Evolutionary conservation across 2,329 filamentous ascomycete species (phyloP).

Genomic region (Alternaria ethzedia): DNA sequence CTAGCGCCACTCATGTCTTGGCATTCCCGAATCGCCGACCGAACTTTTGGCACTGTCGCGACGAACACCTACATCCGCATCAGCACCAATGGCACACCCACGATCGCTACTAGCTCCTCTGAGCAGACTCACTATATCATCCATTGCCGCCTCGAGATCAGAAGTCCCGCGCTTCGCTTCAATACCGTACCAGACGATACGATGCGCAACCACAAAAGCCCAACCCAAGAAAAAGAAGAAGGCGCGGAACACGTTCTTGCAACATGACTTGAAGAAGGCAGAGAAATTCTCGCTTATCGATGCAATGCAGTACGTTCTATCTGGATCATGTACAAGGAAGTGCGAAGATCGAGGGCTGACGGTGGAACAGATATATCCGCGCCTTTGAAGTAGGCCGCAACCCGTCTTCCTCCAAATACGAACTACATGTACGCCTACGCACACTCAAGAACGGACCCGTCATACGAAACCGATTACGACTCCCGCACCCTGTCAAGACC

Average conservation of each 20-base stretch:
- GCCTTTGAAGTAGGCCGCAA: constrained; percentile 88
- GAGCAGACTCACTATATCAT: constrained; percentile 35
- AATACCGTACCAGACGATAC: constrained; percentile 47
- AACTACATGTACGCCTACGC: constrained; percentile 81
- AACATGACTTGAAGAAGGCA: constrained; percentile 67
- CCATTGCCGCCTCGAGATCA: constrained; percentile 25
- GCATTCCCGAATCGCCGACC: constrained; percentile 31
- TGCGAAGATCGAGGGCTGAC: not conserved
- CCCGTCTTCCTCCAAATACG: constrained; percentile 80
- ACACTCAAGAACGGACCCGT: constrained; percentile 86
- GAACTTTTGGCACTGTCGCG: constrained; percentile 30
- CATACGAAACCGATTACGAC: constrained; percentile 83
- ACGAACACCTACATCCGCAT: constrained; percentile 7
- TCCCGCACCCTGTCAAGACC: constrained; percentile 89
- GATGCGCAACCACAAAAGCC: constrained; percentile 49
- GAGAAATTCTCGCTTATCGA: constrained; percentile 84
- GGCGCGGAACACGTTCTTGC: constrained; percentile 69
- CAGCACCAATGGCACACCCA: constrained; percentile 43
- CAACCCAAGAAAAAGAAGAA: constrained; percentile 62
- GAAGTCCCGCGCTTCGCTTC: constrained; percentile 31
- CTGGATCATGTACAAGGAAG: not conserved
- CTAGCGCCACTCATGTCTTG: constrained; percentile 21
- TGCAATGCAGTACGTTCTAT: constrained; percentile 76
- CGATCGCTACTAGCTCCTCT: constrained; percentile 42
- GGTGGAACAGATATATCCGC: constrained; percentile 75